Percentiles rank a stretch among this genome's conserved stretches.
Conservation (phyloP, 805 yeast species). For the Yarrowia keelungensis region DNA sequence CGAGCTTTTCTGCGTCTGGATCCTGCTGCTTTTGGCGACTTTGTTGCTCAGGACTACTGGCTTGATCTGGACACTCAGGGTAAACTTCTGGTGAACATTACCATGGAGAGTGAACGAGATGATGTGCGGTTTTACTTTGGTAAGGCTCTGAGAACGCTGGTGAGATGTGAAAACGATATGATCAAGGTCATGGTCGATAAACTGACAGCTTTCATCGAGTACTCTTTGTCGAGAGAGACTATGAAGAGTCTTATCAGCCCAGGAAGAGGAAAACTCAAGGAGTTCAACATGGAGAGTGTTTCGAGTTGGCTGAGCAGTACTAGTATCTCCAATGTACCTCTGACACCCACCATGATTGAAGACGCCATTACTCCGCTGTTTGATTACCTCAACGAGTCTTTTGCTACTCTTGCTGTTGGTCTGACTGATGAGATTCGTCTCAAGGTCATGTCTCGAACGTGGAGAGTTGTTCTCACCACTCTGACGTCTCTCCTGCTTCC, state of each 20-base stretch:
- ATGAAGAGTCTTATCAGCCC: conserved; percentile 56
- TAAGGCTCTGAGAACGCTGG: conserved; percentile 69
- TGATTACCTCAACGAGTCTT: conserved; percentile 72
- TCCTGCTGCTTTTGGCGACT: conserved; percentile 67
- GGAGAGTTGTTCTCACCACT: conserved; percentile 73
- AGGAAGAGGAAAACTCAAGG: conserved; percentile 16
- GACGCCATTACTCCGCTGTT: conserved; percentile 76
- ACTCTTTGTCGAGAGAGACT: conserved; percentile 63
- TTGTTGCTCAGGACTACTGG: conserved; percentile 66
- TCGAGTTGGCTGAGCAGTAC: conserved; percentile 49
- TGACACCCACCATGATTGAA: conserved; percentile 54
- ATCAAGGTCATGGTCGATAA: conserved; percentile 74
- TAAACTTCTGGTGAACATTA: conserved; percentile 65
- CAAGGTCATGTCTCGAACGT: conserved; percentile 76
- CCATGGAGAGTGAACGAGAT: conserved; percentile 77
- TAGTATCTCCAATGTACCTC: conserved; percentile 38
- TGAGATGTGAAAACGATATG: conserved; percentile 69
- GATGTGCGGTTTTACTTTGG: conserved; percentile 87
- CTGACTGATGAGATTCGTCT: conserved; percentile 63
- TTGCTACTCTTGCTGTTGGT: conserved; percentile 66
- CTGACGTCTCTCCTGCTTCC: conserved; percentile 81
- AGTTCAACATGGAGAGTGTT: conserved; percentile 46
- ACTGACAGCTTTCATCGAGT: conserved; percentile 68
- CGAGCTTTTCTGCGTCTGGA: conserved; percentile 65
- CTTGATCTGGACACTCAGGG: conserved; percentile 75